Conservation (phyloP, 257 asterid genomes). For the Lavandula angustifolia region DNA sequence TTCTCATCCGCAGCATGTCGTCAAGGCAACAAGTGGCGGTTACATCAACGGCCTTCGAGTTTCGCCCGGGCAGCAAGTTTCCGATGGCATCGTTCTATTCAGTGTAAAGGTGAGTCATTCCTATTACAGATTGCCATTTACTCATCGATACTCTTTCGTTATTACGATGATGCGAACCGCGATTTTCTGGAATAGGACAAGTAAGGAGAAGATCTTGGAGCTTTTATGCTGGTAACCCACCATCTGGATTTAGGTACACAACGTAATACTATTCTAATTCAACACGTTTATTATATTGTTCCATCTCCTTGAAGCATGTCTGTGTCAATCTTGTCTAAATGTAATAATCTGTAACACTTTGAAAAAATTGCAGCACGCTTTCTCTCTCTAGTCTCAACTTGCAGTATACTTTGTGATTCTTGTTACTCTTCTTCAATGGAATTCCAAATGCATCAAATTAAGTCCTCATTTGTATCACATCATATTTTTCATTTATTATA, state of each 20-base stretch:
- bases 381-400: background rate
- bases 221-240: background rate
- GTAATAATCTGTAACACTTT: slow-evolving; percentile 10
- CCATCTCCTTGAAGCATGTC: slow-evolving; percentile 12
- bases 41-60: slow-evolving; percentile 65
- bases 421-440: background rate
- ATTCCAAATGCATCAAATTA: no score
- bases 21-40: slow-evolving; percentile 75
- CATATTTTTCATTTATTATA: no score
- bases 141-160: background rate
- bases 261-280: slow-evolving; percentile 13
- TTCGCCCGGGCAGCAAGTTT: slow-evolving; percentile 78
- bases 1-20: slow-evolving; percentile 69
- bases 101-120: slow-evolving; percentile 56
- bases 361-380: background rate
- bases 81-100: slow-evolving; percentile 72
- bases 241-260: background rate
- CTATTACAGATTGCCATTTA: background rate
- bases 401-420: no score
- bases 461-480: no score
- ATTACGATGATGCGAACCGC: background rate
- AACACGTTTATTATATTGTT: no score
- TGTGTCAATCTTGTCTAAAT: slow-evolving; percentile 2
- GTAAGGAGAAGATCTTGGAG: slow-evolving; percentile 25
- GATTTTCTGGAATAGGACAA: slow-evolving; percentile 37